These are phyloP conservation scores for Oenanthe sinensis DNA, from an alignment of 129 eudicot genomes.

Conservation along the genomic window DNA sequence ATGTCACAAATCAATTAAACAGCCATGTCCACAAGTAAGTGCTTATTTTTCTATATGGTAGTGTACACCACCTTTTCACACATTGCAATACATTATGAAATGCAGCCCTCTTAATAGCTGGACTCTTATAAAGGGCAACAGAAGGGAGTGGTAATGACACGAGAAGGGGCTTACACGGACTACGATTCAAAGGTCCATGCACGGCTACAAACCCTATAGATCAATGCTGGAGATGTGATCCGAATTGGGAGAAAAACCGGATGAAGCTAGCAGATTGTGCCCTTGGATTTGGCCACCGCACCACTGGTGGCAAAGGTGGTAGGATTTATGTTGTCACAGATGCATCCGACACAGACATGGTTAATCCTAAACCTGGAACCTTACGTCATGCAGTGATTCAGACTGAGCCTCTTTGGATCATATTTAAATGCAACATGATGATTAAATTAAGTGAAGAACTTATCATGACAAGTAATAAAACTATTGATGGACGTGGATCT, in stretches of 20 bases:
- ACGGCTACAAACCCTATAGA: conserved; percentile 52
- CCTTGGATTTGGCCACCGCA: conserved; percentile 35
- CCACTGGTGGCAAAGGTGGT: conserved; percentile 52
- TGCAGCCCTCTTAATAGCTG: neutral
- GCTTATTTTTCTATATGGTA: neutral
- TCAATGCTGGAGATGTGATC: conserved; percentile 54
- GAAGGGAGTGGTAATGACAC: conserved; percentile 17
- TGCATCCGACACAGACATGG: conserved; percentile 37
- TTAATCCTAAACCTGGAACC: conserved; percentile 55
- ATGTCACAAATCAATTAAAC: conserved; percentile 29
- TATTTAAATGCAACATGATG: conserved; percentile 30
- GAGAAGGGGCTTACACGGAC: conserved; percentile 27
- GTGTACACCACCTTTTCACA: neutral
- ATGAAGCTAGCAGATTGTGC: conserved; percentile 39
- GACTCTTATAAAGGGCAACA: conserved; percentile 13
- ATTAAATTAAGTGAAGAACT: conserved; percentile 44
- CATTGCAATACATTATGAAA: neutral
- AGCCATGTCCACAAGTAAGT: conserved; percentile 34
- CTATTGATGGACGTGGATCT: conserved; percentile 58
- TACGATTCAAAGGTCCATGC: conserved; percentile 26
- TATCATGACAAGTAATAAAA: conserved; percentile 46
- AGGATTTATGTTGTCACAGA: conserved; percentile 39
- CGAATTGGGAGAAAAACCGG: conserved; percentile 40
- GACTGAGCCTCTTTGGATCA: conserved; percentile 49
- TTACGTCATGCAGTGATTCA: conserved; percentile 47